Percentiles rank a stretch among this genome's conserved stretches.
Conservation (phyloP, 495 filamentous ascomycete genomes). For the Neurospora sp. region DNA sequence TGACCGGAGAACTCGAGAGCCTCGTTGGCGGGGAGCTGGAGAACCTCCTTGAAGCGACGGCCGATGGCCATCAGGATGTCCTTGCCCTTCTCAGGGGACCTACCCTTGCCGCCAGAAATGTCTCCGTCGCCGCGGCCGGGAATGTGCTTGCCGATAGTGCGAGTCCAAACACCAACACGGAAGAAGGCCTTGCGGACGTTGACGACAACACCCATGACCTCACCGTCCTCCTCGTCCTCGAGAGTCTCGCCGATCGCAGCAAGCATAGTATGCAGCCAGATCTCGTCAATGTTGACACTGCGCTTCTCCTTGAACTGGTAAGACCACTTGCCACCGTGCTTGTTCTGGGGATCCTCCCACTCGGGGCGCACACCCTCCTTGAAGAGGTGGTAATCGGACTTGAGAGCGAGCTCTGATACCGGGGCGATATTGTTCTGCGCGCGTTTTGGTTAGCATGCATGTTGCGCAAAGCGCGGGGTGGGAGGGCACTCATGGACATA, state of each 20-base stretch:
- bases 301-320: conserved; percentile 96
- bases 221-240: conserved; percentile 84
- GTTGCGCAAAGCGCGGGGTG: neutral
- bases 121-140: conserved; percentile 63
- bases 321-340: conserved; percentile 98
- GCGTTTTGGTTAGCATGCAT: conserved; percentile 8
- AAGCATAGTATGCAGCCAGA: conserved; percentile 96
- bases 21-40: conserved; percentile 66
- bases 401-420: conserved; percentile 86
- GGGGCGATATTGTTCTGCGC: conserved; percentile 93
- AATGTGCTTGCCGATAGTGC: conserved; percentile 74
- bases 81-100: conserved; percentile 67
- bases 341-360: conserved; percentile 97
- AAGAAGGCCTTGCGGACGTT: conserved; percentile 98
- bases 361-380: conserved; percentile 93
- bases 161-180: conserved; percentile 87
- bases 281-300: conserved; percentile 77
- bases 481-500: conserved; percentile 39
- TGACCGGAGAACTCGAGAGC: conserved; percentile 90
- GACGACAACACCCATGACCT: conserved; percentile 98
- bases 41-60: conserved; percentile 77
- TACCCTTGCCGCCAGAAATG: conserved; percentile 55
- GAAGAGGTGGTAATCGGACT: conserved; percentile 99
- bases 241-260: conserved; percentile 96
- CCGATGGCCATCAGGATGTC: conserved; percentile 77